A percentile compares a stretch with the other conserved stretches of the same genome.
Evolutionary conservation across 495 filamentous ascomycete genomes (phyloP).

Genomic region (Parachaetomium inaequale): DNA sequence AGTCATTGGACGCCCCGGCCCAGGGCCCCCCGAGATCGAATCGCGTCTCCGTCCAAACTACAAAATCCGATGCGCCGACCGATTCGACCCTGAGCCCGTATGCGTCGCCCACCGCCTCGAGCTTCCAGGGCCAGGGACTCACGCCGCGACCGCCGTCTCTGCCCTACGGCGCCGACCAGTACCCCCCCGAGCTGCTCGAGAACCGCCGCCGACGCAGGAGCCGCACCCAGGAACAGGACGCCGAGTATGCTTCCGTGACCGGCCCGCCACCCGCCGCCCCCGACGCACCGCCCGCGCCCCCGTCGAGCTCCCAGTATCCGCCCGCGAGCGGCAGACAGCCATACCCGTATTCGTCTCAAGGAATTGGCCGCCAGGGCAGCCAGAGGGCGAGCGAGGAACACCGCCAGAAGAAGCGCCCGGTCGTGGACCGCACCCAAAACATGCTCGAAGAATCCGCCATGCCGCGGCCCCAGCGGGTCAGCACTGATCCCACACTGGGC

Average conservation of each 20-base stretch:
- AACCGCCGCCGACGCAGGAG: slow-evolving; percentile 36
- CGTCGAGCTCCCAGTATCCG: slow-evolving; percentile 55
- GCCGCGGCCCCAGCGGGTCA: slow-evolving; percentile 27
- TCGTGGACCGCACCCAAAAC: slow-evolving; percentile 33
- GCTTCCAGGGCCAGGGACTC: slow-evolving; percentile 44
- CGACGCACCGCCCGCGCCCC: slow-evolving; percentile 56
- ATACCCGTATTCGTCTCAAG: slow-evolving; percentile 27
- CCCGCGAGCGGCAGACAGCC: slow-evolving; percentile 40
- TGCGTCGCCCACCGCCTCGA: slow-evolving; percentile 48
- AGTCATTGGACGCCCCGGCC: slow-evolving; percentile 42
- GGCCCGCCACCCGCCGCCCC: slow-evolving; percentile 47
- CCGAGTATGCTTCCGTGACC: slow-evolving; percentile 26
- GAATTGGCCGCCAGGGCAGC: slow-evolving; percentile 27
- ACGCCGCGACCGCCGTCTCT: slow-evolving; percentile 50
- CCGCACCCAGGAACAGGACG: slow-evolving; percentile 34
- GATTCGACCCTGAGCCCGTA: slow-evolving; percentile 51
- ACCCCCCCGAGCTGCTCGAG: slow-evolving; percentile 41
- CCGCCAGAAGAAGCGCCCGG: slow-evolving; percentile 31
- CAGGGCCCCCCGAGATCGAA: slow-evolving; percentile 36
- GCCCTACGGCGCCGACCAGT: slow-evolving; percentile 44
- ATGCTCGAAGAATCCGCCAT: slow-evolving; percentile 30
- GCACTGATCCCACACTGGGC: slow-evolving; percentile 21
- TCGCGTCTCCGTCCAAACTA: slow-evolving; percentile 43
- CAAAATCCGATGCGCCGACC: slow-evolving; percentile 45
- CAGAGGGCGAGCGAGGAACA: slow-evolving; percentile 45